A percentile compares a stretch with the other conserved stretches of the same genome.
Conservation (phyloP, 2,329 filamentous ascomycete genomes). For the Dothideomycetes sp. region DNA sequence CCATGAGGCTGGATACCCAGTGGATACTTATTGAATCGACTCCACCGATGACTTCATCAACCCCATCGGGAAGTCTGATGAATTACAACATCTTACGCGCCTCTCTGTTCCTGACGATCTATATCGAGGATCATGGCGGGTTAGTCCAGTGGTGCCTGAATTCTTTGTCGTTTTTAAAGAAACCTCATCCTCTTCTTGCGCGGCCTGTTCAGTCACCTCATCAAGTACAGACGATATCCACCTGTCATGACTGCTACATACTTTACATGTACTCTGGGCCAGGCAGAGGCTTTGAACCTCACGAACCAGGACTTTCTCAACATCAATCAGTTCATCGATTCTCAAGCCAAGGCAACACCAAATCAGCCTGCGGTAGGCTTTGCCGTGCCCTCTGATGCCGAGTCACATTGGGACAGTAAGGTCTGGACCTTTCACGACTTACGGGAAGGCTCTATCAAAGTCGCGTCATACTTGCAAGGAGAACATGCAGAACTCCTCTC, state of each 20-base stretch:
- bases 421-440: conserved; percentile 27
- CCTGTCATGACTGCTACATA: conserved; percentile 35
- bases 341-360: conserved; percentile 34
- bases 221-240: not conserved
- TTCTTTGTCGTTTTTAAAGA: no score
- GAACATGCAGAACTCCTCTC: conserved; percentile 15
- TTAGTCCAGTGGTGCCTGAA: no score
- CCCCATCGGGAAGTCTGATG: no score
- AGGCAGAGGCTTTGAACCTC: conserved; percentile 36
- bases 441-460: conserved; percentile 25
- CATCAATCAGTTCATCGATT: conserved; percentile 43
- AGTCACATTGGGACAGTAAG: conserved; percentile 21
- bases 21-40: no score
- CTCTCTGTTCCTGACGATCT: no score
- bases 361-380: conserved; percentile 44
- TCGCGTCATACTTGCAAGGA: conserved; percentile 27
- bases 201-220: no score
- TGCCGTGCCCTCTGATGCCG: conserved; percentile 25
- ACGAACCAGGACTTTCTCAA: conserved; percentile 32
- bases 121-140: no score
- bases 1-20: no score
- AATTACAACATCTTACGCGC: no score
- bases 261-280: conserved; percentile 53
- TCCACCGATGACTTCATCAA: no score
- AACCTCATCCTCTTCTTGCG: no score